Conservation (phyloP, 495 filamentous ascomycete genomes). For the Lasiosphaeria ovina region DNA sequence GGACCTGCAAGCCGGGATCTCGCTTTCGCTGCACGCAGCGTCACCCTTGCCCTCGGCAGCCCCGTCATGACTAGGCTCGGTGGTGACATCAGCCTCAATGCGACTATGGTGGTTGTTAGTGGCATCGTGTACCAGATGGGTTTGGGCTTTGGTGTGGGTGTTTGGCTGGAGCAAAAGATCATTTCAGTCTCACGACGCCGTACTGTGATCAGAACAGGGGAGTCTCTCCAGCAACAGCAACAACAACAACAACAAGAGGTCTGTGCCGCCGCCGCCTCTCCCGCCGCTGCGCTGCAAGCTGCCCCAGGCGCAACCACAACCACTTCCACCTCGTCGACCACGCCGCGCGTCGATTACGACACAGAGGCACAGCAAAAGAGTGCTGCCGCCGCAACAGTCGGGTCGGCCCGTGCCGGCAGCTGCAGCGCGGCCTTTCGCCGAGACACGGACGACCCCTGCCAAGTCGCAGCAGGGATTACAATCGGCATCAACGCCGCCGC, state of each 20-base stretch:
- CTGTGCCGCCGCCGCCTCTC: neutral
- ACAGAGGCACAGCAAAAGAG: constrained; percentile 7
- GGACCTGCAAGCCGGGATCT: constrained; percentile 28
- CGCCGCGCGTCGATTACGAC: constrained; percentile 1
- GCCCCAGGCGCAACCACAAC: neutral
- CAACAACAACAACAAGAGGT: neutral
- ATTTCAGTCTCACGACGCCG: no score
- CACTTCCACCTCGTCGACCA: neutral
- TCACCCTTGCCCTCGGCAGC: constrained; percentile 41
- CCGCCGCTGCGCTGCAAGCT: neutral
- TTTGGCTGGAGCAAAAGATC: constrained; percentile 33
- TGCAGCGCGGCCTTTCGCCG: neutral
- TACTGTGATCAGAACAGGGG: no score
- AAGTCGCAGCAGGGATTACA: constrained; percentile 44
- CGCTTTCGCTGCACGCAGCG: constrained; percentile 45
- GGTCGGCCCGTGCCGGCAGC: neutral
- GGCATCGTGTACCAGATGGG: constrained; percentile 48
- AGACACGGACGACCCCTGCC: constrained; percentile 22
- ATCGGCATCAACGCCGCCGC: constrained; percentile 51
- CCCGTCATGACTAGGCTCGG: constrained; percentile 38
- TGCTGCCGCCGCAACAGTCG: no score
- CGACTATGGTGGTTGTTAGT: constrained; percentile 44
- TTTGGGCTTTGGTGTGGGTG: constrained; percentile 31
- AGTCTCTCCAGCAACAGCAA: neutral
- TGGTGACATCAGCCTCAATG: constrained; percentile 42